These are phyloP conservation scores for Thecamonas trahens DNA, from an alignment of 78 protist species.

Conservation along the genomic window DNA sequence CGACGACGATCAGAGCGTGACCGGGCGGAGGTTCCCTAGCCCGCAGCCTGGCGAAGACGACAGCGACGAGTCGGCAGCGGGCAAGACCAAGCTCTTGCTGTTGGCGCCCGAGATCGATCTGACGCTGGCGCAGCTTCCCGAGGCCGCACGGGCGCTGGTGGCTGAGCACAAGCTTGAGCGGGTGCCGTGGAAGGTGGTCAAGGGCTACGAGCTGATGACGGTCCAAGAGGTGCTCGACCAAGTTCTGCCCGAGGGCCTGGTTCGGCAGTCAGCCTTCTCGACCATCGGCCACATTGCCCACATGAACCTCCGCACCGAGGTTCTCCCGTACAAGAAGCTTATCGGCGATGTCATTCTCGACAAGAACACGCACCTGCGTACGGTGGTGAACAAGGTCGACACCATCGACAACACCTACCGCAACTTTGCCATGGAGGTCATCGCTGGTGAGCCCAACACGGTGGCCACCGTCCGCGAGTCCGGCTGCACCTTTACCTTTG, in stretches of 20 bases:
- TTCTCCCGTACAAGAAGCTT: slow-evolving; percentile 58
- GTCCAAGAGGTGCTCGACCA: slow-evolving; percentile 34
- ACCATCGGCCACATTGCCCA: slow-evolving; percentile 92
- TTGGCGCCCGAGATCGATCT: too few relatives aligned
- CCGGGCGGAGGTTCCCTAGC: too few relatives aligned
- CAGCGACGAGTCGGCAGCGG: too few relatives aligned
- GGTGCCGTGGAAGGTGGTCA: background rate
- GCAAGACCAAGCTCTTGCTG: too few relatives aligned
- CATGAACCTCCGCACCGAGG: slow-evolving; percentile 76
- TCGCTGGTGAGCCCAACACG: slow-evolving; percentile 74
- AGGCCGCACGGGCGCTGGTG: background rate
- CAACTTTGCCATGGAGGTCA: slow-evolving; percentile 80
- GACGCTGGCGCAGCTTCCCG: too few relatives aligned
- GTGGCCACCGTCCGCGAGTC: slow-evolving; percentile 40
- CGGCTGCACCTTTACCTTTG: slow-evolving; percentile 70
- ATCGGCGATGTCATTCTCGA: slow-evolving; percentile 84
- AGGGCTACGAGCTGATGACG: slow-evolving; percentile 29
- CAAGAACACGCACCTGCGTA: slow-evolving; percentile 29
- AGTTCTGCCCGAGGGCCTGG: slow-evolving; percentile 42
- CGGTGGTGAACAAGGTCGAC: slow-evolving; percentile 87
- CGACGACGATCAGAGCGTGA: too few relatives aligned
- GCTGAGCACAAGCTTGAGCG: background rate
- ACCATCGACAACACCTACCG: slow-evolving; percentile 76
- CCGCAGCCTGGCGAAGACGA: too few relatives aligned
- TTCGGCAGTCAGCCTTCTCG: slow-evolving; percentile 70